phyloP scores from a whole-genome alignment of 2,329 filamentous ascomycete genomes.

The Exophiala xenobiotica region DNA sequence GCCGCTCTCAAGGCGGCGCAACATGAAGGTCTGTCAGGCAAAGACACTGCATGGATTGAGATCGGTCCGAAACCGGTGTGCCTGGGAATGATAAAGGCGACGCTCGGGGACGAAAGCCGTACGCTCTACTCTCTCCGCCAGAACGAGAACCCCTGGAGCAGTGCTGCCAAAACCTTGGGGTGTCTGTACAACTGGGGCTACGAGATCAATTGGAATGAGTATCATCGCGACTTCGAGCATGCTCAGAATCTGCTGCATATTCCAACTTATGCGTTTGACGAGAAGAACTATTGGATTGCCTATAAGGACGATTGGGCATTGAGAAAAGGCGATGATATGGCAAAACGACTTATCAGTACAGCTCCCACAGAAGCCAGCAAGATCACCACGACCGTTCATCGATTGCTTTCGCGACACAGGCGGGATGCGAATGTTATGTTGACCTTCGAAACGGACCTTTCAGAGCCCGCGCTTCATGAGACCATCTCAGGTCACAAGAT shows the following conservation, averaged over 20 bases:
- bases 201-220: slow-evolving; percentile 69
- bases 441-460: slow-evolving; percentile 25
- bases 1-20: slow-evolving; percentile 61
- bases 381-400: slow-evolving; percentile 7
- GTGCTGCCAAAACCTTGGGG: slow-evolving; percentile 58
- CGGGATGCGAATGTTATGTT: background rate
- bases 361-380: background rate
- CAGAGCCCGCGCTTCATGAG: slow-evolving; percentile 20
- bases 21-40: slow-evolving; percentile 59
- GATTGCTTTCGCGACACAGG: background rate
- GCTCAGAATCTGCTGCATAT: slow-evolving; percentile 59
- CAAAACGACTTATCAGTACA: background rate
- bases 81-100: slow-evolving; percentile 66
- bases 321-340: background rate
- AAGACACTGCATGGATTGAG: slow-evolving; percentile 70
- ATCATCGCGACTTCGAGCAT: slow-evolving; percentile 60
- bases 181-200: slow-evolving; percentile 63
- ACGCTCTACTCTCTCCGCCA: slow-evolving; percentile 63
- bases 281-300: slow-evolving; percentile 69
- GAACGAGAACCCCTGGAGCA: slow-evolving; percentile 64
- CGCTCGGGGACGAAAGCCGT: slow-evolving; percentile 59
- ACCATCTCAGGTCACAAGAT: slow-evolving; percentile 31
- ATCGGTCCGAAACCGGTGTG: slow-evolving; percentile 73
- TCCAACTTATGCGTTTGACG: slow-evolving; percentile 65
- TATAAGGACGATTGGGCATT: slow-evolving; percentile 64